These are phyloP conservation scores for Trichoderma polysporum DNA, from an alignment of 2,329 filamentous ascomycete species.

Conservation along the genomic window DNA sequence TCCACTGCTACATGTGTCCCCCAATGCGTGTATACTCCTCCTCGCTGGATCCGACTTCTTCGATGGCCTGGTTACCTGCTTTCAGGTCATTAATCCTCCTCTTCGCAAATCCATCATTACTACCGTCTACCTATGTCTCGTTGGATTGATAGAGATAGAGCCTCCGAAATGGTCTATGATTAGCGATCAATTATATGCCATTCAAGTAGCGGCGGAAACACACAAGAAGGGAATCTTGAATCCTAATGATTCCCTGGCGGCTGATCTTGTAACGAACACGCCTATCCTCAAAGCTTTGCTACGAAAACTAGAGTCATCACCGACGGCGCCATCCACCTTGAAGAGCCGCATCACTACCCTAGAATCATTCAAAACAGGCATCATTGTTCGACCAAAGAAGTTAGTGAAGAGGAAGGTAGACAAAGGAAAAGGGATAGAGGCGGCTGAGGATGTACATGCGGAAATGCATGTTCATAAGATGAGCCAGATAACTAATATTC, in stretches of 20 bases:
- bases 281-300: conserved; percentile 67
- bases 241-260: conserved; percentile 70
- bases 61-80: conserved; percentile 69
- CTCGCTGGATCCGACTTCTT: conserved; percentile 85
- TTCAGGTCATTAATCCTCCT: conserved; percentile 61
- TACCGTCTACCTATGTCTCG: conserved; percentile 71
- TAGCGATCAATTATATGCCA: conserved; percentile 77
- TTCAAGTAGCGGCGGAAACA: conserved; percentile 70
- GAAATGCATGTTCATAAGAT: conserved; percentile 75
- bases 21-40: conserved; percentile 60
- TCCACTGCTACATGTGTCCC: conserved; percentile 61
- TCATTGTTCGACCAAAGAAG: conserved; percentile 50
- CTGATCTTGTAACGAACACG: conserved; percentile 78
- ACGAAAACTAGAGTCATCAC: conserved; percentile 50
- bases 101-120: conserved; percentile 68
- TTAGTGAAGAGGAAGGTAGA: conserved; percentile 55
- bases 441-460: conserved; percentile 38
- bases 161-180: conserved; percentile 72
- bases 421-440: conserved; percentile 62
- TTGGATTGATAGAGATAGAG: conserved; percentile 65
- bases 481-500: conserved; percentile 84
- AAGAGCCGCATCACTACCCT: conserved; percentile 62
- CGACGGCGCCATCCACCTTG: conserved; percentile 53
- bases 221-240: conserved; percentile 57
- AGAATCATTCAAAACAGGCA: conserved; percentile 58